A percentile compares a stretch with the other conserved stretches of the same genome.
phyloP scores from a whole-genome alignment of 139 green algal species.

The Chlamydomonas urium region DNA sequence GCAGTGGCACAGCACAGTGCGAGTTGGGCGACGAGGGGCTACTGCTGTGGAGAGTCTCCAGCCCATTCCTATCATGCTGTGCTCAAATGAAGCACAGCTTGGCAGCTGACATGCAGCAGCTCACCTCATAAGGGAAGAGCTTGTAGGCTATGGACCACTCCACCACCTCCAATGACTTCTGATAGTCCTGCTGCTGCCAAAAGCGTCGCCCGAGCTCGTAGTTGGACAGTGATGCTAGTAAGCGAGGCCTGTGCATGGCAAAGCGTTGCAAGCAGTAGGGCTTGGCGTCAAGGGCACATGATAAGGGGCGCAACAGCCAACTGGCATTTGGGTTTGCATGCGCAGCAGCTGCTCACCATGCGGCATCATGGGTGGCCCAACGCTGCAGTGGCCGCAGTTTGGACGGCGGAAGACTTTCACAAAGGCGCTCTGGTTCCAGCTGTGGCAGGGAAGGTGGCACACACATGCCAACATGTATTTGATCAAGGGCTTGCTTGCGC shows the following conservation, averaged over 20 bases:
- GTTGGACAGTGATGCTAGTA: slow-evolving; percentile 15
- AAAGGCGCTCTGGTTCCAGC: slow-evolving; percentile 16
- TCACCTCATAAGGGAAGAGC: slow-evolving; percentile 20
- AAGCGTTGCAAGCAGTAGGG: too few species aligned
- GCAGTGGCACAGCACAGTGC: too few species aligned
- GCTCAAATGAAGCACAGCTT: background rate
- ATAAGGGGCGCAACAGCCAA: slow-evolving; percentile 4
- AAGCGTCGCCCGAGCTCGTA: slow-evolving; percentile 29
- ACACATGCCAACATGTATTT: too few species aligned
- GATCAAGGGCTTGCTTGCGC: background rate
- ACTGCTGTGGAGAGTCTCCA: too few species aligned
- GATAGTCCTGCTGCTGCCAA: slow-evolving; percentile 32
- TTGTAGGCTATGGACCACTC: slow-evolving; percentile 29
- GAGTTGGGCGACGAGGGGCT: too few species aligned
- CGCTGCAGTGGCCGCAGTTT: slow-evolving; percentile 14
- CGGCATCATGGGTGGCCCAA: slow-evolving; percentile 19
- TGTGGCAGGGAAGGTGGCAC: background rate
- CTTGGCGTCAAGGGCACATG: too few species aligned
- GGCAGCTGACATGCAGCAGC: slow-evolving; percentile 7
- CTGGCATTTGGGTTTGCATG: background rate
- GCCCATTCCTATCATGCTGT: too few species aligned
- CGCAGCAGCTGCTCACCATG: slow-evolving; percentile 10
- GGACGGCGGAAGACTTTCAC: slow-evolving; percentile 5
- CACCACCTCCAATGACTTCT: slow-evolving; percentile 22
- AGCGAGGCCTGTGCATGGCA: slow-evolving; percentile 19